Percentiles rank a stretch among this genome's conserved stretches.
These are phyloP conservation scores for Talaromyces sp. DNA, from an alignment of 2,329 filamentous ascomycete species.

Conservation along the genomic window DNA sequence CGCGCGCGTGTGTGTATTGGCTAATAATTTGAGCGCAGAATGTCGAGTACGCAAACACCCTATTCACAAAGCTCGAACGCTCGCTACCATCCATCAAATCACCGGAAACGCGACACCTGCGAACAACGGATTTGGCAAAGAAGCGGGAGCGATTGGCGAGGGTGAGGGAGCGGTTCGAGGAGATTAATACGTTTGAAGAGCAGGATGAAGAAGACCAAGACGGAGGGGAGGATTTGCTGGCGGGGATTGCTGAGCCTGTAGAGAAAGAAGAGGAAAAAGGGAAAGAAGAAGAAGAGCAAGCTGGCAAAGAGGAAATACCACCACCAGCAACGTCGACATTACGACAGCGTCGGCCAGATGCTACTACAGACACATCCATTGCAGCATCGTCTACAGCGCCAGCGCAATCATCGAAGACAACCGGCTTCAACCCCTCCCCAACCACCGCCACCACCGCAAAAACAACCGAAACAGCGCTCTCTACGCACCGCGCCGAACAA, in stretches of 20 bases:
- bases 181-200: slow-evolving; percentile 21
- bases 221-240: neutral
- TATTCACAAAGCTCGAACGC: slow-evolving; percentile 37
- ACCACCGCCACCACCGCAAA: slow-evolving; percentile 1
- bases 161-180: slow-evolving; percentile 28
- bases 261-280: neutral
- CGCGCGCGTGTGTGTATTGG: neutral
- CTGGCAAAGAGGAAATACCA: neutral
- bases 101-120: slow-evolving; percentile 32
- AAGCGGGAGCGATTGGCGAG: slow-evolving; percentile 31
- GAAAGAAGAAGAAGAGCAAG: neutral
- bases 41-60: slow-evolving; percentile 40
- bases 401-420: neutral
- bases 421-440: neutral
- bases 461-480: slow-evolving; percentile 61
- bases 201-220: slow-evolving; percentile 17
- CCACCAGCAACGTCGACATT: neutral
- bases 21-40: slow-evolving; percentile 25
- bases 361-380: neutral
- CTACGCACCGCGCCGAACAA: slow-evolving; percentile 74
- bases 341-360: slow-evolving; percentile 4
- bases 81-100: slow-evolving; percentile 36
- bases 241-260: neutral
- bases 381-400: neutral
- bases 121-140: slow-evolving; percentile 35